A percentile compares a stretch with the other conserved stretches of the same genome.
Evolutionary conservation across 202 grass and related monocot genomes (phyloP).

Genomic region (Setaria viridis): DNA sequence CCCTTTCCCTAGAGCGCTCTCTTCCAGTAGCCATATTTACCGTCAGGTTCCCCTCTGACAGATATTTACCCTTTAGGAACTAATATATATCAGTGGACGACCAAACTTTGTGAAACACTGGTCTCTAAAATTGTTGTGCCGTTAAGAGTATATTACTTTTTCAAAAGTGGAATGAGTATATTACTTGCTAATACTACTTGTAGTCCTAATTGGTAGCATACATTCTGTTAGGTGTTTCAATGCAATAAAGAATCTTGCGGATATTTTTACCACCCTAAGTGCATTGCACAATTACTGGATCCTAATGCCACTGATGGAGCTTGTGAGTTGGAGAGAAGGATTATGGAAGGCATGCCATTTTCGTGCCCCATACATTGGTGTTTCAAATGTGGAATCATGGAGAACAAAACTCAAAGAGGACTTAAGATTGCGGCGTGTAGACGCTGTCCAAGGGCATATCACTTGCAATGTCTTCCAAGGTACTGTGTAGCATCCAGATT

Average conservation of each 20-base stretch:
- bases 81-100: too few species aligned
- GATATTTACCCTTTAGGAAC: too few species aligned
- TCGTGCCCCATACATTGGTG: conserved; percentile 76
- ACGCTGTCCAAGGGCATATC: conserved; percentile 77
- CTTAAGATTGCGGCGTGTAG: conserved; percentile 65
- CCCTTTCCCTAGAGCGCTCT: too few species aligned
- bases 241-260: conserved; percentile 72
- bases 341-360: conserved; percentile 62
- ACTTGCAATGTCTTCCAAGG: conserved; percentile 74
- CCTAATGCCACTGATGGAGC: conserved; percentile 53
- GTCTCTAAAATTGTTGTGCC: too few species aligned
- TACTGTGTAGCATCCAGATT: conserved; percentile 40
- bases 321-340: conserved; percentile 50
- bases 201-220: background rate
- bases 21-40: too few species aligned
- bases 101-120: too few species aligned
- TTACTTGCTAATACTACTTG: too few species aligned
- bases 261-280: conserved; percentile 85
- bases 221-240: conserved; percentile 60
- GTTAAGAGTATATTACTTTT: too few species aligned
- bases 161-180: too few species aligned
- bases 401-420: conserved; percentile 40
- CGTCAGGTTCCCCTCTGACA: too few species aligned
- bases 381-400: conserved; percentile 58
- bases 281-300: conserved; percentile 66